Evolutionary conservation across 2,329 filamentous ascomycete genomes (phyloP).

Genomic region (Elsinoe batatas): DNA sequence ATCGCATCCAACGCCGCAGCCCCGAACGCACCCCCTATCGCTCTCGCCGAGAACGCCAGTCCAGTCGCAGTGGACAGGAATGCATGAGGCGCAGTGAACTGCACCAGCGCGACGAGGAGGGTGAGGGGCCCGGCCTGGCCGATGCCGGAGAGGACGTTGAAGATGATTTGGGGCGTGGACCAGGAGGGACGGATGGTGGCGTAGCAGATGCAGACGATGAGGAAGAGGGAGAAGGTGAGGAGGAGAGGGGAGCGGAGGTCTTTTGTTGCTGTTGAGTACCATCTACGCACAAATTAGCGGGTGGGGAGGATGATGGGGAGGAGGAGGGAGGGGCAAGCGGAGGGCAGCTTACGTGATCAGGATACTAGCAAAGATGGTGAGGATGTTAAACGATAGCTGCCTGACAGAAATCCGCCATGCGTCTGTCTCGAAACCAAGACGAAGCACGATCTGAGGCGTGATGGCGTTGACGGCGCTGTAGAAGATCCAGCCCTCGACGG

Average conservation of each 20-base stretch:
- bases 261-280: constrained; percentile 41
- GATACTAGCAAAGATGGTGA: constrained; percentile 33
- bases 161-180: constrained; percentile 38
- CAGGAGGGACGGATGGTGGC: constrained; percentile 35
- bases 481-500: constrained; percentile 51
- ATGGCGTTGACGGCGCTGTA: constrained; percentile 45
- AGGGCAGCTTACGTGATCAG: constrained; percentile 29
- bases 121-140: constrained; percentile 43
- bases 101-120: constrained; percentile 41
- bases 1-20: constrained; percentile 45
- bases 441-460: constrained; percentile 40
- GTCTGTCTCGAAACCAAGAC: constrained; percentile 40
- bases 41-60: constrained; percentile 43
- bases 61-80: constrained; percentile 46
- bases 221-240: constrained; percentile 38
- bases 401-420: constrained; percentile 41
- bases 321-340: constrained; percentile 10
- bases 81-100: constrained; percentile 45
- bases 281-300: constrained; percentile 14
- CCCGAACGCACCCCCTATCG: constrained; percentile 45
- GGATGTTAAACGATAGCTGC: constrained; percentile 37
- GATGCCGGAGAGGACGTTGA: constrained; percentile 40
- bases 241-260: constrained; percentile 41
- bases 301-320: neutral
- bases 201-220: constrained; percentile 41